A percentile compares a stretch with the other conserved stretches of the same genome.
phyloP scores from a whole-genome alignment of 2,329 filamentous ascomycete genomes.

The Monilinia laxa region DNA sequence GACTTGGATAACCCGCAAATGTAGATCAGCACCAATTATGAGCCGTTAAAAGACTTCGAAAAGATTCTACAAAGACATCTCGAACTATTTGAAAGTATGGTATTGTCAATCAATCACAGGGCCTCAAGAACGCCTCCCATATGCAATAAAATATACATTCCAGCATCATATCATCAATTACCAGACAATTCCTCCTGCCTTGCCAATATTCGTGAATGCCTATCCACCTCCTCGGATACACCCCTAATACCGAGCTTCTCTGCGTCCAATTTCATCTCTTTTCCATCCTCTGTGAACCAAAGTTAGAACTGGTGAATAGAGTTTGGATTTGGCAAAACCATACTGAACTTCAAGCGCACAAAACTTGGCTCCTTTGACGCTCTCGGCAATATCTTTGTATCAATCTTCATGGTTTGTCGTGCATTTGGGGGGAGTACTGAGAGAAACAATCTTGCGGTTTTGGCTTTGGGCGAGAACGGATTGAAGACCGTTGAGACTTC shows the following conservation, averaged over 20 bases:
- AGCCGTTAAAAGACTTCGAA: neutral
- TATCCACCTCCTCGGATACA: slow-evolving; percentile 82
- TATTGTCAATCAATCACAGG: slow-evolving; percentile 18
- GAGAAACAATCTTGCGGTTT: slow-evolving; percentile 85
- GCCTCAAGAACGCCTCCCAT: slow-evolving; percentile 34
- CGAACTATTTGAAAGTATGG: slow-evolving; percentile 5
- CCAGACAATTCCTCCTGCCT: slow-evolving; percentile 77
- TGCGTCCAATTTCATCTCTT: slow-evolving; percentile 79
- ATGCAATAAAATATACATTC: slow-evolving; percentile 32
- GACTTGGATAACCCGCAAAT: neutral
- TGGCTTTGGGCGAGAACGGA: slow-evolving; percentile 77
- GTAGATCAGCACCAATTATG: neutral
- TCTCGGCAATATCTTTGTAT: slow-evolving; percentile 72
- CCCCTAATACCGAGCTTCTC: slow-evolving; percentile 81
- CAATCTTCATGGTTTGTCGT: slow-evolving; percentile 73
- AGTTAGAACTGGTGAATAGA: slow-evolving; percentile 29
- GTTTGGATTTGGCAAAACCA: slow-evolving; percentile 30
- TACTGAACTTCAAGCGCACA: slow-evolving; percentile 84
- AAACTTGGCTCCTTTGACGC: slow-evolving; percentile 65
- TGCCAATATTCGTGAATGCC: slow-evolving; percentile 79
- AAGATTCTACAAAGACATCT: neutral
- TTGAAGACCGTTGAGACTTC: slow-evolving; percentile 86
- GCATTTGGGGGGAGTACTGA: slow-evolving; percentile 79
- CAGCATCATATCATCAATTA: slow-evolving; percentile 30
- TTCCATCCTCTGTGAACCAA: slow-evolving; percentile 73